Conservation (phyloP, 2,329 filamentous ascomycete species). For the Macrophomina pseudophaseolina region DNA sequence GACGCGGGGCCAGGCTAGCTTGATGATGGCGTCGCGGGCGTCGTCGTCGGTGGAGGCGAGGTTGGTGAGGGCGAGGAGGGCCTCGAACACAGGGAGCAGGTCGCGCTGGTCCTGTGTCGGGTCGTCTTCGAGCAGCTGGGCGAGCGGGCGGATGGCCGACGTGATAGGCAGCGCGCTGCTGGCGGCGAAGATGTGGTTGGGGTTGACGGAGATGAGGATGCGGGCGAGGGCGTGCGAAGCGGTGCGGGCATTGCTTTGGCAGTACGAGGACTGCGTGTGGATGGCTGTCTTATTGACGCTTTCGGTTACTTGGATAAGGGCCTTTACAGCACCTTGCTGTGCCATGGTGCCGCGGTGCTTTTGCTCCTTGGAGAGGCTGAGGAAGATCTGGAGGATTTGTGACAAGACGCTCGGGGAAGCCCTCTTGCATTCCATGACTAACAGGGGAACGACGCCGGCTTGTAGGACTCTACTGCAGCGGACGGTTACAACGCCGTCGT, state of each 20-base stretch:
- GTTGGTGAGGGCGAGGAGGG: constrained; percentile 90
- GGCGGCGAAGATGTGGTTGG: constrained; percentile 80
- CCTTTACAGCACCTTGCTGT: constrained; percentile 90
- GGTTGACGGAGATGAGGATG: constrained; percentile 86
- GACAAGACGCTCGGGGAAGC: constrained; percentile 72
- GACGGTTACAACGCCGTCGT: constrained; percentile 74
- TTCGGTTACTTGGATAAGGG: constrained; percentile 74
- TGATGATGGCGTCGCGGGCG: constrained; percentile 71
- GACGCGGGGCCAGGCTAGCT: constrained; percentile 71
- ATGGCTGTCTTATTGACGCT: constrained; percentile 60
- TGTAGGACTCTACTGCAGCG: constrained; percentile 82
- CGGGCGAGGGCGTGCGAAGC: constrained; percentile 83
- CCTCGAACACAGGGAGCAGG: constrained; percentile 87
- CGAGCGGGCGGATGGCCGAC: constrained; percentile 81
- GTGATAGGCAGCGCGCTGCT: constrained; percentile 73
- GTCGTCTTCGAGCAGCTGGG: constrained; percentile 73
- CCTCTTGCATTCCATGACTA: constrained; percentile 77
- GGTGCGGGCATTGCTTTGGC: constrained; percentile 52
- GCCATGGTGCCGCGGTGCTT: constrained; percentile 78
- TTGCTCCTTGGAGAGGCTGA: constrained; percentile 75
- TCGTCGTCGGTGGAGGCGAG: constrained; percentile 75
- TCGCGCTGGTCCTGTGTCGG: constrained; percentile 65
- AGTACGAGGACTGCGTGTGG: constrained; percentile 41
- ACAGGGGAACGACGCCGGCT: constrained; percentile 74
- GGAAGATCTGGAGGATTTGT: constrained; percentile 76